Percentiles rank a stretch among this genome's conserved stretches.
These are phyloP conservation scores for Candida smagusa DNA, from an alignment of 1,139 yeast genomes.

Conservation along the genomic window DNA sequence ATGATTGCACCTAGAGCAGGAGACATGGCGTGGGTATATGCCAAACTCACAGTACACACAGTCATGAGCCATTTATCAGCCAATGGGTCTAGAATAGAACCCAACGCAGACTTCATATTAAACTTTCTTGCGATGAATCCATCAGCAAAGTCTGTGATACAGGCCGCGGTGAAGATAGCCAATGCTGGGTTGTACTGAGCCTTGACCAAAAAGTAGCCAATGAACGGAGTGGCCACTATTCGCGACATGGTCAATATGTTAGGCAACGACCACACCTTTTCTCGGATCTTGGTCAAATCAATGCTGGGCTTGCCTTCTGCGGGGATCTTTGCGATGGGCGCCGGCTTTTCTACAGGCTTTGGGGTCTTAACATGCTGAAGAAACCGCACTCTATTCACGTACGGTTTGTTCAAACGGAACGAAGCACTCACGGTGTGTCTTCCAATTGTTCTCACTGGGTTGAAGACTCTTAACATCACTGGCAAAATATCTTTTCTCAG, in stretches of 20 bases:
- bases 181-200: slow-evolving; percentile 64
- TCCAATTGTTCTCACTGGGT: no score
- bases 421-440: no score
- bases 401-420: no score
- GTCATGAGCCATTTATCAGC: slow-evolving; percentile 94
- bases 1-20: slow-evolving; percentile 66
- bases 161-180: slow-evolving; percentile 74
- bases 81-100: slow-evolving; percentile 90
- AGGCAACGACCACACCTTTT: slow-evolving; percentile 50
- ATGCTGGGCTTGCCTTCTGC: no score
- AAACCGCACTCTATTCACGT: no score
- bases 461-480: no score
- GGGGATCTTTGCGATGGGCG: no score
- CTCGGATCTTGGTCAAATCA: neutral
- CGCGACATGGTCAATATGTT: slow-evolving; percentile 80
- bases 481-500: no score
- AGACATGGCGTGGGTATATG: slow-evolving; percentile 68
- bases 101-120: slow-evolving; percentile 77
- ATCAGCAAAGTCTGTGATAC: slow-evolving; percentile 87
- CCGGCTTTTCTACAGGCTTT: no score
- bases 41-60: slow-evolving; percentile 73
- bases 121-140: slow-evolving; percentile 84
- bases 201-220: slow-evolving; percentile 72
- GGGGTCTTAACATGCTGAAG: no score
- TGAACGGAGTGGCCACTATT: slow-evolving; percentile 72